Evolutionary conservation across 2,329 filamentous ascomycete species (phyloP).

Genomic region (Colletotrichum tanaceti): DNA sequence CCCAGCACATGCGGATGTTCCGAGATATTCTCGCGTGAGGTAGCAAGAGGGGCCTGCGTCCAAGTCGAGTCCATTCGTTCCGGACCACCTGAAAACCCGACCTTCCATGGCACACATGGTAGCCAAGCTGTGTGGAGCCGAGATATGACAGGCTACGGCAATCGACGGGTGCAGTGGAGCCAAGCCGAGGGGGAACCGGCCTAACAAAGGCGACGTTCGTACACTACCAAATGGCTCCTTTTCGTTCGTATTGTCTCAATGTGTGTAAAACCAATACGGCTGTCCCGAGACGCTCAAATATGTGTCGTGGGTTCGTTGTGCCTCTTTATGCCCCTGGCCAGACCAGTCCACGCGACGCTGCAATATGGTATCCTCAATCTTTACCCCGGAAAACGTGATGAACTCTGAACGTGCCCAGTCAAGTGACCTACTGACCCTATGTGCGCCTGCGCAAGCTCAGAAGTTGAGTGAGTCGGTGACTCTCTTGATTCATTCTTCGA

Average conservation of each 20-base stretch:
- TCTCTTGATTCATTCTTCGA: neutral
- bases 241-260: neutral
- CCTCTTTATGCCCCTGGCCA: neutral
- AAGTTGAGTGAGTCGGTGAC: slow-evolving; percentile 8
- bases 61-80: too few species aligned
- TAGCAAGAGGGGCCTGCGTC: neutral
- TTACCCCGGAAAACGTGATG: neutral
- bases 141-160: slow-evolving; percentile 29
- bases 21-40: slow-evolving; percentile 30
- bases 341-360: slow-evolving; percentile 15
- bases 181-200: slow-evolving; percentile 30
- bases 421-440: slow-evolving; percentile 16
- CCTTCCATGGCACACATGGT: neutral
- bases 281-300: slow-evolving; percentile 1
- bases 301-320: slow-evolving; percentile 11
- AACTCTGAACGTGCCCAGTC: slow-evolving; percentile 15
- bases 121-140: slow-evolving; percentile 15
- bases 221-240: neutral
- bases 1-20: slow-evolving; percentile 17
- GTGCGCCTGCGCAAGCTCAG: slow-evolving; percentile 6
- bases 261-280: slow-evolving; percentile 9
- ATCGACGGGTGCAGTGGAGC: slow-evolving; percentile 27
- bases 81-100: too few species aligned
- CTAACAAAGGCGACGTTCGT: slow-evolving; percentile 19
- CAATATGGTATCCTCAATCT: slow-evolving; percentile 14